Evolutionary conservation across 495 filamentous ascomycete genomes (phyloP).

Genomic region (Aspergillus cavernicola): DNA sequence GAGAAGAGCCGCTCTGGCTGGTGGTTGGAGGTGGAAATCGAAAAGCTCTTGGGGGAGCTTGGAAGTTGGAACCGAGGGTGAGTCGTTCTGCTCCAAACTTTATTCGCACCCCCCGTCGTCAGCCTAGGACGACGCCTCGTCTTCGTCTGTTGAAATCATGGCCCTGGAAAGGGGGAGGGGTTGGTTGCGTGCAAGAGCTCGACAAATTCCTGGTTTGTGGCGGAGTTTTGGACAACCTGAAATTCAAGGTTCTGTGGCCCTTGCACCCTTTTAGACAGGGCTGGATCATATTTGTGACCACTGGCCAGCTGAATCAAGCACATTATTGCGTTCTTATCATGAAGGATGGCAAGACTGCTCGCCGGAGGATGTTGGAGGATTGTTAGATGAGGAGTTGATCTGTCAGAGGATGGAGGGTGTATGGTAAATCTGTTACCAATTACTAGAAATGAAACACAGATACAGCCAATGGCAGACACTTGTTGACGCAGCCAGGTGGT

Average conservation of each 20-base stretch:
- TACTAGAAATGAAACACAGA: background rate
- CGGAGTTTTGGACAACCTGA: background rate
- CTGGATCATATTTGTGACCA: background rate
- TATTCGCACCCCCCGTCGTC: background rate
- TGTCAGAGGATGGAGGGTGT: slow-evolving; percentile 10
- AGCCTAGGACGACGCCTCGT: background rate
- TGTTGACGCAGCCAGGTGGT: background rate
- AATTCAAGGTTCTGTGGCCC: background rate
- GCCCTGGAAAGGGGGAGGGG: slow-evolving; percentile 5
- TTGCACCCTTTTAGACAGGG: background rate
- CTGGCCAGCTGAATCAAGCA: background rate
- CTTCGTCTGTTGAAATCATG: no score
- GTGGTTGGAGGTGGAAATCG: slow-evolving; percentile 4
- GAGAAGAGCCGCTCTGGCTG: slow-evolving; percentile 8
- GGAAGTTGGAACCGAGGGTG: background rate
- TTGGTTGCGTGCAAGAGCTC: background rate
- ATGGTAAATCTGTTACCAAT: slow-evolving; percentile 2
- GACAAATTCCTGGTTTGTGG: slow-evolving; percentile 4
- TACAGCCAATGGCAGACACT: background rate
- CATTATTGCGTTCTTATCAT: slow-evolving; percentile 2
- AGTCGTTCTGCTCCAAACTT: slow-evolving; percentile 1
- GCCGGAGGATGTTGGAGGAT: background rate
- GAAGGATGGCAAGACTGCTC: background rate
- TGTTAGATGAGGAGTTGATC: background rate
- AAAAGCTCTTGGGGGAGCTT: slow-evolving; percentile 1